Evolutionary conservation across 2,329 filamentous ascomycete species (phyloP), one percentile per base, ranked within the genome.

Genomic region (Calonectria henricotiae): DNA sequence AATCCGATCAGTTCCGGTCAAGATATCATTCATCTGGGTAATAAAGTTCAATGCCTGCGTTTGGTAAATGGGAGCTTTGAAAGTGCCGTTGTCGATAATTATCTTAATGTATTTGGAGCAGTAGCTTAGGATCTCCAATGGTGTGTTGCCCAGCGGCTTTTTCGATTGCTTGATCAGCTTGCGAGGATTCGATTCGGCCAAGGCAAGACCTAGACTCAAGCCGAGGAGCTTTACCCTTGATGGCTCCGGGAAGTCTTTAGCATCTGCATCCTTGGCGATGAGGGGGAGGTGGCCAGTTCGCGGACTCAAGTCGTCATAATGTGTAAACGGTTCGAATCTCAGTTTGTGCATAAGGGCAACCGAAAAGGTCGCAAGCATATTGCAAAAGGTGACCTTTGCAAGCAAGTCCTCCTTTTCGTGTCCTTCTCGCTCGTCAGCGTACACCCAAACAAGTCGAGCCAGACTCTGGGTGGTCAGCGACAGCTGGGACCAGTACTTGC

Each of bases 371-470:
- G 94, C 87, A 72, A 96, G 87, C 20, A 96, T 86, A 79, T 96
- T 95, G 80, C 95, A 88, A 15, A 90, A 90, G 15, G 90, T 90
- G 84, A 94, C 78, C 81, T 95, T 95, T 60, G 84, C 87, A 13
- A 95, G 85, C 3, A 95, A 76, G 75, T 93, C 91, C 41, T 91
- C 85, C 78, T 93, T 93, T 27, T 86, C 86, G 15, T 81, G 79
- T 43, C 76, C 62, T 37, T 64, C 85, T 69, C 41, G 89, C 85
- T 71, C 91, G 86, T 79, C 93, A 5, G 89, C 86, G 76, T 97
- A 93, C 32, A 97, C 87, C 95, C 95, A 98, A 79, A 96, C 93
- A 8, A 93, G 87, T 20, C 95, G 90, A 77, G 89, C 93, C 75
- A 96, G 85, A 81, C 90, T 83, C 83, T 94, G 85, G 79, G 86